These are phyloP conservation scores for Coemansia sp. DNA, from an alignment of 192 early-diverging fungal genomes.

Conservation along the genomic window DNA sequence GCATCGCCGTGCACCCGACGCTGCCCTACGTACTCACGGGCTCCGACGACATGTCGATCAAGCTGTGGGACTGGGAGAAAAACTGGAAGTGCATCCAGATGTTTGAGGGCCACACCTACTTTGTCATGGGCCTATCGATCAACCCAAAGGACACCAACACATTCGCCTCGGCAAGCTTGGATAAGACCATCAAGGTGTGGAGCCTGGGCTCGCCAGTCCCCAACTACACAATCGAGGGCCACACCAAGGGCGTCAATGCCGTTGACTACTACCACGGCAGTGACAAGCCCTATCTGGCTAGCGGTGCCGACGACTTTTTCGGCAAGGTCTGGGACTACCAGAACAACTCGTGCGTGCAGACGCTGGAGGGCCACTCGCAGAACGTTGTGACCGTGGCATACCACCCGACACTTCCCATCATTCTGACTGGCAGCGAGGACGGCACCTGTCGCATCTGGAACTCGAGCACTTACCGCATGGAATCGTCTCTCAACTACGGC, in stretches of 20 bases:
- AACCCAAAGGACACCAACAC: slow-evolving; percentile 99
- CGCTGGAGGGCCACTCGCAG: slow-evolving; percentile 94
- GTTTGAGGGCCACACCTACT: slow-evolving; percentile 97
- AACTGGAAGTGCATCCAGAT: slow-evolving; percentile 95
- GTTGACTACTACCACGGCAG: slow-evolving; percentile 98
- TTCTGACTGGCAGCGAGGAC: slow-evolving; percentile 93
- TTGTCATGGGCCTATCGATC: slow-evolving; percentile 95
- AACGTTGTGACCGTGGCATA: slow-evolving; percentile 89
- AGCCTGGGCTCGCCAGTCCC: slow-evolving; percentile 86
- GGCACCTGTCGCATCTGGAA: slow-evolving; percentile 96
- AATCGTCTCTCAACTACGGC: slow-evolving; percentile 97
- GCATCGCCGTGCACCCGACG: slow-evolving; percentile 95
- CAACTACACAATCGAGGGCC: slow-evolving; percentile 97
- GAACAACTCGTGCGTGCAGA: slow-evolving; percentile 99
- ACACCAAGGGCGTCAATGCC: slow-evolving; percentile 96
- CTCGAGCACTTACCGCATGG: slow-evolving; percentile 92
- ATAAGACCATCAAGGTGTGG: slow-evolving; percentile 98
- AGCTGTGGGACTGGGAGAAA: slow-evolving; percentile 99
- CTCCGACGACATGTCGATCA: slow-evolving; percentile 97
- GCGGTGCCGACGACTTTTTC: slow-evolving; percentile 92
- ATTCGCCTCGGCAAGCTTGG: slow-evolving; percentile 95
- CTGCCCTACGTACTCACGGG: slow-evolving; percentile 90
- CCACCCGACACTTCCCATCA: slow-evolving; percentile 97
- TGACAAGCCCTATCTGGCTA: slow-evolving; percentile 96
- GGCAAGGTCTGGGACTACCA: slow-evolving; percentile 99